phyloP scores from a whole-genome alignment of 2,329 filamentous ascomycete genomes.

The Lanzia echinophila region DNA sequence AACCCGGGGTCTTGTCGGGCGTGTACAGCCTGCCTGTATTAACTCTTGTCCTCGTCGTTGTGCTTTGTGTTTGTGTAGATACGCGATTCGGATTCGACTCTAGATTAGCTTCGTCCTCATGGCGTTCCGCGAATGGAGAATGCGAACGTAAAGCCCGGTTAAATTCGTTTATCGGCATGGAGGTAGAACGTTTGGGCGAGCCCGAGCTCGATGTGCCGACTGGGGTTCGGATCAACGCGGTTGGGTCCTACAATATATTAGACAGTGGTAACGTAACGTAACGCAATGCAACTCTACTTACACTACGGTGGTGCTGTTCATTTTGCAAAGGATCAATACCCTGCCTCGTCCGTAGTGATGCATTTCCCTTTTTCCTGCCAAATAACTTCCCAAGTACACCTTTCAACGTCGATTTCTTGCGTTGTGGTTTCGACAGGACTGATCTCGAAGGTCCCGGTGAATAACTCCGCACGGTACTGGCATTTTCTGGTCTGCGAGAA shows the following conservation, averaged over 20 bases:
- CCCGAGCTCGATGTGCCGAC: conserved; percentile 31
- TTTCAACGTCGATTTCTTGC: conserved; percentile 53
- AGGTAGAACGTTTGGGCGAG: conserved; percentile 46
- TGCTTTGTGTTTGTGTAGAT: conserved; percentile 38
- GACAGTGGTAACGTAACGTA: conserved; percentile 7
- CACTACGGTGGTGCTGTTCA: conserved; percentile 41
- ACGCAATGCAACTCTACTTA: conserved; percentile 32
- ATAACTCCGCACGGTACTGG: neutral
- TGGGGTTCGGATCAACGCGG: conserved; percentile 30
- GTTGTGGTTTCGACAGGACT: conserved; percentile 36
- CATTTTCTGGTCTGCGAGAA: conserved; percentile 10
- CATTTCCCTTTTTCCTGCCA: conserved; percentile 38
- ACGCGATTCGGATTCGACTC: conserved; percentile 43
- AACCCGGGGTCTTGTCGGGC: conserved; percentile 34
- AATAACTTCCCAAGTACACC: conserved; percentile 52
- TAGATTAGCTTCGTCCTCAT: conserved; percentile 34
- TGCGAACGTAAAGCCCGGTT: conserved; percentile 55
- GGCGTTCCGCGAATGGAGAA: conserved; percentile 48
- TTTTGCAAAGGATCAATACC: conserved; percentile 12
- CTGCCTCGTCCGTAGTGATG: neutral
- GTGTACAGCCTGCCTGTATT: conserved; percentile 36
- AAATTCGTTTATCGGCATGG: conserved; percentile 54
- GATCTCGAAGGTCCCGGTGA: conserved; percentile 31
- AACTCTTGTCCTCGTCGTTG: conserved; percentile 31
- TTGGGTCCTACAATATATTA: conserved; percentile 33